Percentiles rank a stretch among this genome's conserved stretches.
These are phyloP conservation scores for Neckera pumila DNA, from an alignment of 225 moss, liverwort and hornwort species.

Conservation along the genomic window DNA sequence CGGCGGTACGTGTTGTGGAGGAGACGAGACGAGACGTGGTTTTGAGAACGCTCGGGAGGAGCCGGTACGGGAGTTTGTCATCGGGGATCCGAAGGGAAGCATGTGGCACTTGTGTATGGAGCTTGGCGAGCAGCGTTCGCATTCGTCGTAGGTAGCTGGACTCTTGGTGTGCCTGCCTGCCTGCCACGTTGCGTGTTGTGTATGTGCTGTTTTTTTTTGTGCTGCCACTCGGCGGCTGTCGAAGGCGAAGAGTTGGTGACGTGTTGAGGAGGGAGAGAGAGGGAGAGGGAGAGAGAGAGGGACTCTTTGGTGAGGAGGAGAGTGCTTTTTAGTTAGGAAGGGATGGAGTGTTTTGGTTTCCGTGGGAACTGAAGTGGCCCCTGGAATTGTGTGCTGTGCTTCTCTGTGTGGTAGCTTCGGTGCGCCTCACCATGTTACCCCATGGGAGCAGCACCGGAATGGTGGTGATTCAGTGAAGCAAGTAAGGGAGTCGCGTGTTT, in stretches of 20 bases:
- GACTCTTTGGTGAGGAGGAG: neutral
- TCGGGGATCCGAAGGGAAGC: neutral
- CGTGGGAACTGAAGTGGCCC: conserved; percentile 16
- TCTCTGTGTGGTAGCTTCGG: conserved; percentile 32
- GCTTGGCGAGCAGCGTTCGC: conserved; percentile 22
- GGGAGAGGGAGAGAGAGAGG: neutral
- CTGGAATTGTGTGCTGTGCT: conserved; percentile 28
- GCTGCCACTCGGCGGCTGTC: neutral
- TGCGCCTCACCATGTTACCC: conserved; percentile 21
- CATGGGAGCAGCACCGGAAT: conserved; percentile 44
- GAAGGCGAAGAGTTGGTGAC: neutral
- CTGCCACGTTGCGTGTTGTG: conserved; percentile 9
- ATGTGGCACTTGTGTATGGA: conserved; percentile 44
- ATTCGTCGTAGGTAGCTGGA: conserved; percentile 25
- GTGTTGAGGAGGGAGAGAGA: neutral
- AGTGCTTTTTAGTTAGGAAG: neutral
- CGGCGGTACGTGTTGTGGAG: neutral
- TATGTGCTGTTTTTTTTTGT: neutral
- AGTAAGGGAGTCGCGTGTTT: conserved; percentile 1
- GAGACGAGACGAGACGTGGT: neutral
- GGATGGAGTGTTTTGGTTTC: neutral
- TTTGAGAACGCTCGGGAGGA: neutral
- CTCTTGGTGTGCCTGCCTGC: conserved; percentile 13
- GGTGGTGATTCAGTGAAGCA: conserved; percentile 16
- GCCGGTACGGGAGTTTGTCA: neutral